A percentile compares a stretch with the other conserved stretches of the same genome.
Conservation (phyloP, 306 rosid species). For the Cicer bijugum region DNA sequence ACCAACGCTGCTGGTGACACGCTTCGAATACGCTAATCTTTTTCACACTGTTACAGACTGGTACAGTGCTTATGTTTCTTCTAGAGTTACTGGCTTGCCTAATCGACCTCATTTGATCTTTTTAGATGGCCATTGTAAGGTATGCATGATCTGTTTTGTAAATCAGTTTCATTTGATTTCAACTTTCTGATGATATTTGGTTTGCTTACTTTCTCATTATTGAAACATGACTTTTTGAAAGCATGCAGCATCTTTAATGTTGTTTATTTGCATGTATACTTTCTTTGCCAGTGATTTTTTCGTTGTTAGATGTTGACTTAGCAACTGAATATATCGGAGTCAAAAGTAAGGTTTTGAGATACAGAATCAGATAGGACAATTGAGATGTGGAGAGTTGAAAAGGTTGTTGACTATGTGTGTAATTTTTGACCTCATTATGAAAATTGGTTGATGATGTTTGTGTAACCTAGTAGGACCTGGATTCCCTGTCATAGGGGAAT, state of each 20-base stretch:
- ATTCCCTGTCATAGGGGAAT: too few relatives aligned
- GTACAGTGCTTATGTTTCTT: conserved; percentile 92
- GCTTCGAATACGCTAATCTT: conserved; percentile 94
- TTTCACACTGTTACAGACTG: conserved; percentile 95
- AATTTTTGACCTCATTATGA: conserved; percentile 11
- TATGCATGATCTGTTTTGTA: conserved; percentile 47
- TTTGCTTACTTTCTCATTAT: conserved; percentile 23
- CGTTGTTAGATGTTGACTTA: conserved; percentile 20
- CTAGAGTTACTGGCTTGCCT: conserved; percentile 82
- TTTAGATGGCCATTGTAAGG: conserved; percentile 93
- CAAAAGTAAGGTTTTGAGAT: background rate
- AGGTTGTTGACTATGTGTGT: conserved; percentile 26
- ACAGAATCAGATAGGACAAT: conserved; percentile 4
- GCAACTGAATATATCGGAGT: conserved; percentile 6
- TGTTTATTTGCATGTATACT: conserved; percentile 7
- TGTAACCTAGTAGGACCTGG: background rate
- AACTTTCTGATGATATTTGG: conserved; percentile 27
- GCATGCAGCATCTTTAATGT: conserved; percentile 9
- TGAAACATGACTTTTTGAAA: background rate
- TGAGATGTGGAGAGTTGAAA: conserved; percentile 8
- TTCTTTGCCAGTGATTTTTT: background rate
- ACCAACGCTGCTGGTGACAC: conserved; percentile 89
- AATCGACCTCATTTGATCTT: conserved; percentile 85
- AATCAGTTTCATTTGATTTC: conserved; percentile 16
- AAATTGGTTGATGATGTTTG: conserved; percentile 23